phyloP scores from a whole-genome alignment of 169 alveolate genomes.

The Babesia ovata region DNA sequence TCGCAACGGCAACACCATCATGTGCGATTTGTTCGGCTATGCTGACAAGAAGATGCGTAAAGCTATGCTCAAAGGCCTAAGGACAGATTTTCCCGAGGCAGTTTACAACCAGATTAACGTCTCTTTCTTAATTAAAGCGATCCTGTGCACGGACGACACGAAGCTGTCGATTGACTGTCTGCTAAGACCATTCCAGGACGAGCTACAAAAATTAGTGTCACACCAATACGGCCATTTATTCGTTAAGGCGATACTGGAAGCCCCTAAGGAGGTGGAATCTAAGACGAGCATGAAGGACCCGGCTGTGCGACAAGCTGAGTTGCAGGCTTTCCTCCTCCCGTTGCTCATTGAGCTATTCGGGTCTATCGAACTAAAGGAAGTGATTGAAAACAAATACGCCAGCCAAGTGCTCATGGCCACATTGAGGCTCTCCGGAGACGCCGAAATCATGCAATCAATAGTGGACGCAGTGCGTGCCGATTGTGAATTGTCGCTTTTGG shows the following conservation, averaged over 20 bases:
- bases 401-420: constrained; percentile 32
- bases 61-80: constrained; percentile 43
- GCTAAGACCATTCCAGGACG: constrained; percentile 50
- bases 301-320: constrained; percentile 37
- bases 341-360: constrained; percentile 40
- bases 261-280: constrained; percentile 29
- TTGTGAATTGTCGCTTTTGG: constrained; percentile 12
- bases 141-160: constrained; percentile 63
- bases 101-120: constrained; percentile 50
- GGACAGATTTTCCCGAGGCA: constrained; percentile 63
- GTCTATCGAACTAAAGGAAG: constrained; percentile 26
- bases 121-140: constrained; percentile 30
- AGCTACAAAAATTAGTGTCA: constrained; percentile 16
- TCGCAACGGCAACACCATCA: constrained; percentile 45
- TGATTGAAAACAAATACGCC: constrained; percentile 35
- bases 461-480: constrained; percentile 37
- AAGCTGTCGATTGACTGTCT: constrained; percentile 54
- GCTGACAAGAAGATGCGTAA: constrained; percentile 63
- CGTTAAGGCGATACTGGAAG: constrained; percentile 28
- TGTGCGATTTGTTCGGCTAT: constrained; percentile 52
- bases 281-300: constrained; percentile 58
- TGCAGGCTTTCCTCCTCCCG: constrained; percentile 51
- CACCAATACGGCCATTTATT: constrained; percentile 33
- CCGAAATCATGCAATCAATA: constrained; percentile 24
- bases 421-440: constrained; percentile 24